Base-by-base conservation (phyloP, 2,329 filamentous ascomycete genomes). In the Beauveria sp. region DNA sequence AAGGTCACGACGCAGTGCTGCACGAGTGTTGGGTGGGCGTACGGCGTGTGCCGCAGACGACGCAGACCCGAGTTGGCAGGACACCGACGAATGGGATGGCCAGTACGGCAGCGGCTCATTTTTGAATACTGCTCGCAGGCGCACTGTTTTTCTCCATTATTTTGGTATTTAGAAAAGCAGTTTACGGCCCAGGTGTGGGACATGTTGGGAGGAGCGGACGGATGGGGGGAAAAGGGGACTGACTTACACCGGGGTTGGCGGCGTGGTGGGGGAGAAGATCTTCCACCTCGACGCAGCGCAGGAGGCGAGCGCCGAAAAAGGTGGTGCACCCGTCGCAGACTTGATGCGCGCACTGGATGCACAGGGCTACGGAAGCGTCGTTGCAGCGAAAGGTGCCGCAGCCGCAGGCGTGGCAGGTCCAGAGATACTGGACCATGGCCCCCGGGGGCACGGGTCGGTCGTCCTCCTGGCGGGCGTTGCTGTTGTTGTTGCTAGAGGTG, bases 1-100 rank as follows among this genome's bases (percentile, higher is more conserved):
- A 60, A 52, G 2, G 58, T 46, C 30, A 60, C 58, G n/a, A 60
- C 12, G 49, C 49, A 60, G 58, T 60, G 58, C 40, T 60, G 58
- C 40, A 60, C 58, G n/a, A n/a, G 8, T 4, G 40, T 38, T 4
- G 58, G 49, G 24, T n/a, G 47, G 26, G 40, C 49, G 26, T 60
- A 60, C 2, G 58, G 58, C n/a, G 18, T n/a, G 40, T 59, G n/a
- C 0, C 56, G 58, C 16, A 50, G 24, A 6, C 49, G 49, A 22
- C 49, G 58, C 3, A 26, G 7, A 28, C 47, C 22, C 12, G 55
- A 28, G 20, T 14, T 28, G 30, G n/a, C 50, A 16, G 49, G 58
- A 26, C 58, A 60, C 9, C 58, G 58, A 24, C 58, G 58, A 14
- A 60, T 52, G n/a, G 58, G 47, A n/a, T 60, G 34, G 49, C n/a